Percentiles rank a stretch among this genome's conserved stretches.
Evolutionary conservation across 2,329 filamentous ascomycete species (phyloP).

Genomic region (Exophiala oligosperma): DNA sequence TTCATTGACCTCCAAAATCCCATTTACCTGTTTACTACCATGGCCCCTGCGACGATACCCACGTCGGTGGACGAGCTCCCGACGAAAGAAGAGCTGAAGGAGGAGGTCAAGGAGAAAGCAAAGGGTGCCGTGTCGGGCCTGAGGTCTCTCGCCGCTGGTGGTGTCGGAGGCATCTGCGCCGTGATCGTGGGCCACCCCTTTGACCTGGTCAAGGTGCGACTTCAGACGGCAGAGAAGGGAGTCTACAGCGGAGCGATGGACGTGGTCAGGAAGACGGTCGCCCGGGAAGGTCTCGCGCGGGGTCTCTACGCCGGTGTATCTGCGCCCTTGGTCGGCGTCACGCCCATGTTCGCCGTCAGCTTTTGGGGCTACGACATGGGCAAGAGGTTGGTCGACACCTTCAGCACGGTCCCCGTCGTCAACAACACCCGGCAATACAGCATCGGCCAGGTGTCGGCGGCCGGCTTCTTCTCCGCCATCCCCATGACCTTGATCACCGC

Average conservation of each 20-base stretch:
- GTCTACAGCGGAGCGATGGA: conserved; percentile 89
- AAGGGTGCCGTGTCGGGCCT: conserved; percentile 63
- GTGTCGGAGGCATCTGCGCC: conserved; percentile 89
- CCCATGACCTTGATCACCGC: conserved; percentile 99
- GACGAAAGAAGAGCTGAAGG: conserved; percentile 49
- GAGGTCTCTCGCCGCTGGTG: conserved; percentile 83
- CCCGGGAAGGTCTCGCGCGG: conserved; percentile 73
- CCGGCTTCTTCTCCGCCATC: conserved; percentile 96
- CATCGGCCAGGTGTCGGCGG: conserved; percentile 84
- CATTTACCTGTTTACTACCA: not conserved
- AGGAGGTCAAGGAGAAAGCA: conserved; percentile 50
- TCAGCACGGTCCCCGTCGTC: conserved; percentile 63
- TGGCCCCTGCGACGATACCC: conserved; percentile 27
- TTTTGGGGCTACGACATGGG: conserved; percentile 92
- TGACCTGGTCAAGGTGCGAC: conserved; percentile 93
- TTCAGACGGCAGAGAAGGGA: conserved; percentile 93
- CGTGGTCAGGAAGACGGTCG: conserved; percentile 84
- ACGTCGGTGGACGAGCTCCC: conserved; percentile 33
- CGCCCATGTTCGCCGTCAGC: conserved; percentile 84
- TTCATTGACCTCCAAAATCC: not conserved
- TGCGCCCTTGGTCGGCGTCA: conserved; percentile 91
- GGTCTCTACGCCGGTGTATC: conserved; percentile 97
- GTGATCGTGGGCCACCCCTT: conserved; percentile 96
- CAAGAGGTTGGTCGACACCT: conserved; percentile 76
- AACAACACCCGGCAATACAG: conserved; percentile 66